Base-by-base conservation (phyloP, 805 yeast species). In the Ogataea trehaloabstinens region DNA sequence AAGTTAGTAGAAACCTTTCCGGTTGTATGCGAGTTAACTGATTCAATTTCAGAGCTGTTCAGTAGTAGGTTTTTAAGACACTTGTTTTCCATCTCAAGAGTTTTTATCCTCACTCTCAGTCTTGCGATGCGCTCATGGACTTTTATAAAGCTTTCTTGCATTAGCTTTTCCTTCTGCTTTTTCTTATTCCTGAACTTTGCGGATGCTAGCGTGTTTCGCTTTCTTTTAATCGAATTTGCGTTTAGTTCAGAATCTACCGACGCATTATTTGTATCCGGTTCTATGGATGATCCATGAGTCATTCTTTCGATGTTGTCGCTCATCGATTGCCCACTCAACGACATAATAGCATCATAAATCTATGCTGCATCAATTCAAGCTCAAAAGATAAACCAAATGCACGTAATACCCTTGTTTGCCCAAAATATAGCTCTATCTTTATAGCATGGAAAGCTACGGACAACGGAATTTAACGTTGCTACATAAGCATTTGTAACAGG, bases 131-230 rank as follows among this genome's bases (percentile, higher is more conserved):
- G 57, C 24, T 73, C 77, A 33, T 66, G 66, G 31, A 78, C 64
- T 24, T 60, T 56, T 28, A 52, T 53, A 15, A 77, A 67, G 31
- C 63, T 68, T 31, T 61, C 63, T 48, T 76, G 81, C 80, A 80
- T 73, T 52, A 77, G 77, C 49, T 70, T 72, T 48, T 78, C 83
- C 54, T 68, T 76, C 45, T 71, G 52, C 55, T 78, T 79, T 68
- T 78, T 78, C 60, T 80, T 80, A 31, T 75, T 66, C 47, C 86
- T 61, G 58, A 80, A 80, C 37, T 84, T 61, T 0, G 85, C 85
- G 31, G 79, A 71, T 0, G 87, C 87, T 4, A 79, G 78, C 2
- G 85, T 77, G 53, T 78, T 79, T 45, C 83, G 64, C 41, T 74
- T 64, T 45, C 80, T 67, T 52, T 78, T 79, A 44, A 77, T 82